A percentile compares a stretch with the other conserved stretches of the same genome.
Evolutionary conservation across 768 basidiomycete genomes (phyloP).

Genomic region (Lactifluus echinatus): DNA sequence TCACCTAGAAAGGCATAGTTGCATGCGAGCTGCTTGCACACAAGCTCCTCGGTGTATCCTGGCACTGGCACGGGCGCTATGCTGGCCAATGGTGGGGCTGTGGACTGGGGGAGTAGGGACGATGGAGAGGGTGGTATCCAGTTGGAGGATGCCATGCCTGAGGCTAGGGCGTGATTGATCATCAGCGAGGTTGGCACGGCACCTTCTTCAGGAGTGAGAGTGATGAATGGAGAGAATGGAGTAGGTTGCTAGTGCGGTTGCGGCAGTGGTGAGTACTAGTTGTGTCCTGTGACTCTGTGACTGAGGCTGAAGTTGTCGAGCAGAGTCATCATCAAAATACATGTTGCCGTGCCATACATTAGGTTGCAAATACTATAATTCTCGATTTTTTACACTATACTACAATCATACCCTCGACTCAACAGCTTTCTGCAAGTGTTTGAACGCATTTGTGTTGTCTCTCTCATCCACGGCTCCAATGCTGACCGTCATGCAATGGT

Average conservation of each 20-base stretch:
- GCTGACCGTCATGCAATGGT: background rate
- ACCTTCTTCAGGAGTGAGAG: slow-evolving; percentile 36
- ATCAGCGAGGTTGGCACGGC: slow-evolving; percentile 47
- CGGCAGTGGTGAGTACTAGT: slow-evolving; percentile 52
- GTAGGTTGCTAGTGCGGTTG: slow-evolving; percentile 55
- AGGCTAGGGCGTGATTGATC: slow-evolving; percentile 46
- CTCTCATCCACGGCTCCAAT: background rate
- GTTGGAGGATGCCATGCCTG: background rate
- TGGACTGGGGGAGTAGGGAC: background rate
- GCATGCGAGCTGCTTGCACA: slow-evolving; percentile 83
- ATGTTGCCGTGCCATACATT: too few relatives aligned
- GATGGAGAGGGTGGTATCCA: slow-evolving; percentile 2
- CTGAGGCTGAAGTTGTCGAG: slow-evolving; percentile 18
- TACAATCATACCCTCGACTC: background rate
- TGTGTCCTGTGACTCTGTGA: slow-evolving; percentile 53
- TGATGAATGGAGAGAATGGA: slow-evolving; percentile 52
- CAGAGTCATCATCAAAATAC: too few relatives aligned
- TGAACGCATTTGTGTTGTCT: background rate
- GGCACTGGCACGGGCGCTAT: background rate
- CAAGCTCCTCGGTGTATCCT: slow-evolving; percentile 68
- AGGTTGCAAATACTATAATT: too few relatives aligned
- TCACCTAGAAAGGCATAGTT: slow-evolving; percentile 95
- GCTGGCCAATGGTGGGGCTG: background rate
- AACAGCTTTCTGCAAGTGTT: background rate
- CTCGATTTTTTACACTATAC: too few relatives aligned